phyloP scores from a whole-genome alignment of 75 land plant genomes.

The Isoetes taiwanensis region DNA sequence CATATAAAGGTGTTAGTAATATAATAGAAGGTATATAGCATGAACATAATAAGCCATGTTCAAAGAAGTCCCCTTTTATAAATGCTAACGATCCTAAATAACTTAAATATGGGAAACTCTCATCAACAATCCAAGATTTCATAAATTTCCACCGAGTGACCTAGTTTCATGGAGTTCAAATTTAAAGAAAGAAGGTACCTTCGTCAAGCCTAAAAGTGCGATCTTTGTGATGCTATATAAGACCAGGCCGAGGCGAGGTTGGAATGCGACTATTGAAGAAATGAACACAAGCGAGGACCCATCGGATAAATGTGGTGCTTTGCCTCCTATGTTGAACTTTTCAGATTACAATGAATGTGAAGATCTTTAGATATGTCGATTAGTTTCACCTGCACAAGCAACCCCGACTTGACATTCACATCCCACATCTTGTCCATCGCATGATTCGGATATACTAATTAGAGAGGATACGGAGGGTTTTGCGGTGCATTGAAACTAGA shows the following conservation, averaged over 20 bases:
- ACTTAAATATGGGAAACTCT: too few relatives aligned
- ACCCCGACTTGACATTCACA: neutral
- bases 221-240: neutral
- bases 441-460: neutral
- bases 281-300: neutral
- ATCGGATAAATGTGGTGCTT: neutral
- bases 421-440: slow-evolving; percentile 1
- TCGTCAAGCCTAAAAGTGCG: neutral
- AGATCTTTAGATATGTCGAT: neutral
- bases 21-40: too few relatives aligned
- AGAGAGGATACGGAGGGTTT: neutral
- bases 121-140: too few relatives aligned
- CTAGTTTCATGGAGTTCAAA: too few relatives aligned
- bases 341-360: neutral
- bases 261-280: neutral
- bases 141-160: too few relatives aligned
- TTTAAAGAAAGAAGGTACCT: neutral
- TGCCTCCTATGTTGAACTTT: neutral
- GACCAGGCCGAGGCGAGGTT: neutral
- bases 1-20: neutral
- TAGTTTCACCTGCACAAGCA: neutral
- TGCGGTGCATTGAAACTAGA: neutral
- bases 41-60: too few relatives aligned
- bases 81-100: too few relatives aligned
- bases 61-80: too few relatives aligned